These are phyloP conservation scores for Salix suchowensis DNA, from an alignment of 345 rosid genomes.

Conservation along the genomic window DNA sequence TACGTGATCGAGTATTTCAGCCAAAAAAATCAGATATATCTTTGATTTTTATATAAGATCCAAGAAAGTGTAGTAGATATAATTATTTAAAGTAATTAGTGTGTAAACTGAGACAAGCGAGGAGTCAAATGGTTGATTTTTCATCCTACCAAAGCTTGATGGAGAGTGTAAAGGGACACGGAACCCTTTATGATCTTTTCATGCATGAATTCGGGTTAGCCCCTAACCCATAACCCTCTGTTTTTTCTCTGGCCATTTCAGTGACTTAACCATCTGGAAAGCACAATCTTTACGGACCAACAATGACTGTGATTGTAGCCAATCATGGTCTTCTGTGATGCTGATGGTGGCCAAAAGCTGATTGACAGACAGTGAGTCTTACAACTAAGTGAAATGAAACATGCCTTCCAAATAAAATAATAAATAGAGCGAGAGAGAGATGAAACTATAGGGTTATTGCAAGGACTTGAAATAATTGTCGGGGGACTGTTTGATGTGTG, in stretches of 20 bases:
- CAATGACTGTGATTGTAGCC: conserved; percentile 17
- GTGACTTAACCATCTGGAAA: background rate
- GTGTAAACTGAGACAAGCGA: background rate
- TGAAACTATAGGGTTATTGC: too few species aligned
- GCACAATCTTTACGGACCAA: background rate
- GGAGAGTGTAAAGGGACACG: background rate
- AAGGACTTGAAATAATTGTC: too few species aligned
- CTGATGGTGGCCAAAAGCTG: conserved; percentile 5
- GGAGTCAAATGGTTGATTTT: too few species aligned
- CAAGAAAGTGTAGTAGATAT: rapidly evolving
- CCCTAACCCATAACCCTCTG: background rate
- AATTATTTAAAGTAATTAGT: too few species aligned
- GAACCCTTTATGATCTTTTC: background rate
- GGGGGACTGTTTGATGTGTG: background rate
- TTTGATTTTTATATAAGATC: too few species aligned
- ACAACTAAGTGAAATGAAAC: background rate
- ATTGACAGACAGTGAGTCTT: conserved; percentile 18
- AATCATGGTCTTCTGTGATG: conserved; percentile 7
- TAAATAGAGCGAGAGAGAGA: too few species aligned
- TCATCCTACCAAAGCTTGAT: background rate
- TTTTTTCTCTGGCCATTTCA: background rate
- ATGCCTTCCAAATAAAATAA: background rate
- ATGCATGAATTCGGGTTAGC: background rate
- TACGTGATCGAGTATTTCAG: too few species aligned
- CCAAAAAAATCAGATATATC: too few species aligned